Evolutionary conservation across 208 protist species (phyloP).

Genomic region (Trypanosoma brucei): DNA sequence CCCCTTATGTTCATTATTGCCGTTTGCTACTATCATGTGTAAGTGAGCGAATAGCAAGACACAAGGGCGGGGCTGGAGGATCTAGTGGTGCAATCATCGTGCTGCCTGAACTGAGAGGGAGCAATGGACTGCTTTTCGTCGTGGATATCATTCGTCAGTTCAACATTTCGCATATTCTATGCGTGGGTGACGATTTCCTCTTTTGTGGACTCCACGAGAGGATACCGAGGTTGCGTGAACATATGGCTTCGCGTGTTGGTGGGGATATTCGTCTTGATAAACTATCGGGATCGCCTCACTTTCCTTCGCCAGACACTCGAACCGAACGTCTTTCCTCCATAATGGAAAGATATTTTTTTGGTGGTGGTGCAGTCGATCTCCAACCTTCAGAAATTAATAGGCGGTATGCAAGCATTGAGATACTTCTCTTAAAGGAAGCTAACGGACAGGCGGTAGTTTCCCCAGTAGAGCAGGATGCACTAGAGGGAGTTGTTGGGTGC

Average conservation of each 20-base stretch:
- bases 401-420: slow-evolving; percentile 52
- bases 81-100: slow-evolving; percentile 73
- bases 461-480: slow-evolving; percentile 44
- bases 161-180: slow-evolving; percentile 62
- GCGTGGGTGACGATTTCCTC: slow-evolving; percentile 68
- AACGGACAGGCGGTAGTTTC: slow-evolving; percentile 44
- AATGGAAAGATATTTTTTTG: slow-evolving; percentile 72
- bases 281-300: slow-evolving; percentile 53
- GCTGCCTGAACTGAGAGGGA: slow-evolving; percentile 63
- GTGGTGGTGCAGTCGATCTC: slow-evolving; percentile 48
- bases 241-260: slow-evolving; percentile 10
- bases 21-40: slow-evolving; percentile 35
- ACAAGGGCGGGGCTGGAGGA: slow-evolving; percentile 46
- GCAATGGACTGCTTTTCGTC: slow-evolving; percentile 55
- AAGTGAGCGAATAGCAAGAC: slow-evolving; percentile 36
- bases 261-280: slow-evolving; percentile 42
- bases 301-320: slow-evolving; percentile 16
- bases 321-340: slow-evolving; percentile 29
- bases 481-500: slow-evolving; percentile 69
- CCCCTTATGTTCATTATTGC: slow-evolving; percentile 62
- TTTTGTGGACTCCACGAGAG: slow-evolving; percentile 56
- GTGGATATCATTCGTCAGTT: slow-evolving; percentile 56
- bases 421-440: slow-evolving; percentile 64
- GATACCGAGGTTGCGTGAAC: slow-evolving; percentile 13
- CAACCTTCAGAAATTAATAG: slow-evolving; percentile 64